phyloP scores from a whole-genome alignment of 2,329 filamentous ascomycete species.

The Ceratocystis diversiconidia region DNA sequence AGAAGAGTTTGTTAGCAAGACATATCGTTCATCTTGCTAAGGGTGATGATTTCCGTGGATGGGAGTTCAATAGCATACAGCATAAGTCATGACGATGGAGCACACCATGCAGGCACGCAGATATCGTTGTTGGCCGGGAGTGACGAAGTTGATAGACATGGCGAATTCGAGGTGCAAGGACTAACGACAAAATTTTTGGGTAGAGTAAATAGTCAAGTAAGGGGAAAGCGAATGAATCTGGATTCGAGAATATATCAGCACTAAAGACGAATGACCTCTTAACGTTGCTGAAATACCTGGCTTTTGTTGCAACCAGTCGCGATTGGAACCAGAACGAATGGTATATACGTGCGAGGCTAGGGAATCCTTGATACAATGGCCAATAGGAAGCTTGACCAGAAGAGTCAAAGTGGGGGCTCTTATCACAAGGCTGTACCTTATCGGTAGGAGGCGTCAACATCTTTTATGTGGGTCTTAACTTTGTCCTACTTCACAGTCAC shows the following conservation, averaged over 20 bases:
- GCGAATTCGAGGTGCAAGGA: not conserved
- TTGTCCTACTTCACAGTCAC: not conserved
- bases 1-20: constrained; percentile 9
- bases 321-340: not conserved
- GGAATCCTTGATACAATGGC: not conserved
- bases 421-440: not conserved
- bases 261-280: not conserved
- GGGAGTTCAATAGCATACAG: constrained; percentile 34
- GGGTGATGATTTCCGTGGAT: not conserved
- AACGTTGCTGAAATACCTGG: not conserved
- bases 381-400: constrained; percentile 17
- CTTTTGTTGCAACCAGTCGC: not conserved
- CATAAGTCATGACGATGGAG: constrained; percentile 76
- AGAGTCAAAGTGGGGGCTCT: not conserved
- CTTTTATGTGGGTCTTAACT: not conserved
- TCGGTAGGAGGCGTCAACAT: not conserved
- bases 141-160: constrained; percentile 37
- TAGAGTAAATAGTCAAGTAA: not conserved
- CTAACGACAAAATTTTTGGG: not conserved
- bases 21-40: not conserved
- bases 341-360: not conserved
- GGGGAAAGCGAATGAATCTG: not conserved
- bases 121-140: constrained; percentile 64
- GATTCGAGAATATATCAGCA: not conserved
- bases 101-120: constrained; percentile 98